A percentile compares a stretch with the other conserved stretches of the same genome.
Conservation (phyloP, 148 eudicot genomes). For the Persicaria tinctoria region DNA sequence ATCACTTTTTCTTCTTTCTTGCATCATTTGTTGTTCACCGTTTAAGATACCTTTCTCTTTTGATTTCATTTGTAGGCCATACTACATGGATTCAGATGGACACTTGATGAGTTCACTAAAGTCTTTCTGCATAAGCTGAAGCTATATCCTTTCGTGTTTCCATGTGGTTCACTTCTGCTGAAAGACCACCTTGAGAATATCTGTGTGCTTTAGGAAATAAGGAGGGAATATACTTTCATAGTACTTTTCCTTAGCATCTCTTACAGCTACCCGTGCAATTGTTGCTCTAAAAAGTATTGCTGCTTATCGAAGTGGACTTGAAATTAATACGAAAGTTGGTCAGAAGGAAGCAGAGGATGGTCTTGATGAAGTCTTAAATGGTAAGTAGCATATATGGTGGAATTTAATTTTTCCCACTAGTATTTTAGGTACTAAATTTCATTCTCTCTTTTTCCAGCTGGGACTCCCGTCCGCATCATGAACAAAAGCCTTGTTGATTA, state of each 20-base stretch:
- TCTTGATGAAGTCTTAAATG: conserved; percentile 58
- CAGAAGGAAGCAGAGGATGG: conserved; percentile 65
- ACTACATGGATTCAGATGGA: conserved; percentile 55
- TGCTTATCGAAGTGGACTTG: conserved; percentile 95
- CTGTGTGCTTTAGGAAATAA: not conserved
- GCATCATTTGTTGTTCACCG: not conserved
- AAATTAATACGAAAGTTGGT: conserved; percentile 70
- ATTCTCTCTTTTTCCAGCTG: conserved; percentile 43
- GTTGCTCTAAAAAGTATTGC: conserved; percentile 90
- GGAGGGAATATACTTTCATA: not conserved
- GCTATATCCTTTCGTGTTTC: conserved; percentile 65
- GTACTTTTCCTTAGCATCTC: conserved; percentile 39
- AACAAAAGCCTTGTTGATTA: conserved; percentile 77
- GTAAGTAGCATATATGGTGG: conserved; percentile 30
- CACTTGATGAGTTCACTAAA: conserved; percentile 59
- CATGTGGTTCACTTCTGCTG: not conserved
- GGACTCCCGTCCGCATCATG: conserved; percentile 57
- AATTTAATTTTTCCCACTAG: conserved; percentile 1
- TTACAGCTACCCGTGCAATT: conserved; percentile 53
- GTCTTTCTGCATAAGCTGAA: conserved; percentile 45
- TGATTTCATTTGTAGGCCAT: conserved; percentile 28
- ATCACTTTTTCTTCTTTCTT: not conserved
- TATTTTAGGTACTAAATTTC: not conserved
- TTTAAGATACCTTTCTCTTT: too few species aligned
- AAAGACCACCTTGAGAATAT: not conserved